A percentile compares a stretch with the other conserved stretches of the same genome.
Conservation (phyloP, 78 protist genomes). For the Mastigamoeba balamuthi region DNA sequence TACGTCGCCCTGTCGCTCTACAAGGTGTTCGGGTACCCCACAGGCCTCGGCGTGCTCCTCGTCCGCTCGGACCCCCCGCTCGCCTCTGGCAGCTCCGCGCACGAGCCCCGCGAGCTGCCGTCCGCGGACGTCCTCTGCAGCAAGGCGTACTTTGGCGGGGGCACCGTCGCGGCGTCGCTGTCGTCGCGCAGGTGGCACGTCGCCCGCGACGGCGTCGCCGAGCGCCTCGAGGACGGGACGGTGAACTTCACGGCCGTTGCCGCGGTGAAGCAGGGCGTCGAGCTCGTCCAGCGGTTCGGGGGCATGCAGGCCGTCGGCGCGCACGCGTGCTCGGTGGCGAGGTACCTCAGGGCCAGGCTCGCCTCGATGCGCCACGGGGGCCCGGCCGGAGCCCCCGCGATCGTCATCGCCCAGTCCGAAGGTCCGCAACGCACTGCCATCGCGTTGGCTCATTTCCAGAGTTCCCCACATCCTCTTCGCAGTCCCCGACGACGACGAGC, state of each 20-base stretch:
- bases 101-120: too few species aligned
- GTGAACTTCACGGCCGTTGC: background rate
- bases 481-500: background rate
- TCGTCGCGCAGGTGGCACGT: background rate
- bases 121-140: too few species aligned
- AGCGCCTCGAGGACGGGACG: background rate
- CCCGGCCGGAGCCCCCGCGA: background rate
- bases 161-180: background rate
- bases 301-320: background rate
- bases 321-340: background rate
- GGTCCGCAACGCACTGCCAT: too few species aligned
- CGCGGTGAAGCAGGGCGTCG: background rate
- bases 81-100: too few species aligned
- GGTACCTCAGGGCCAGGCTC: background rate
- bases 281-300: background rate
- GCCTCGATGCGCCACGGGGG: background rate
- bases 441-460: too few species aligned
- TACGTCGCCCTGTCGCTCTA: background rate
- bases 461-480: too few species aligned
- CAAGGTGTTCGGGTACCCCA: background rate
- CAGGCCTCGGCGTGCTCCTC: background rate
- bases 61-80: background rate
- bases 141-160: background rate
- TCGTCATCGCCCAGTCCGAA: background rate
- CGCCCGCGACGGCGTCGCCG: background rate